Conservation (phyloP, 2,329 filamentous ascomycete species). For the Diaporthe aspalathi region DNA sequence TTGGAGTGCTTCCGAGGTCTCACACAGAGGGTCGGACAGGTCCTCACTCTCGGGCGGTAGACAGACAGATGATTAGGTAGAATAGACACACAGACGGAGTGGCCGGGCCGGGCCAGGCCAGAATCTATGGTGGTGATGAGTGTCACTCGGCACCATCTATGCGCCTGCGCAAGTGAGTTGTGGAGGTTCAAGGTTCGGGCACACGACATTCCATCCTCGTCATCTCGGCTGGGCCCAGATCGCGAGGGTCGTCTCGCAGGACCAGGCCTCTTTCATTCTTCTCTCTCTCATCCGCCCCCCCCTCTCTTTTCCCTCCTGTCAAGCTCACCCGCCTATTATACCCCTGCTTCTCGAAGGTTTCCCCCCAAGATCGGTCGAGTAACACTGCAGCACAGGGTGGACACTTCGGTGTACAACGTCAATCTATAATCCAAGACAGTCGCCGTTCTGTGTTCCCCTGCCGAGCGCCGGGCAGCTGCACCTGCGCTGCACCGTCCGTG, state of each 20-base stretch:
- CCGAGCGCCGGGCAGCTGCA: slow-evolving; percentile 25
- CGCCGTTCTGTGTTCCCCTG: slow-evolving; percentile 35
- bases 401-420: slow-evolving; percentile 38
- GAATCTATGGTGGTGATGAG: background rate
- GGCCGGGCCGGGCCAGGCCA: background rate
- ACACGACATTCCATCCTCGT: slow-evolving; percentile 8
- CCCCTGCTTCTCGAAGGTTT: slow-evolving; percentile 30
- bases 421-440: slow-evolving; percentile 37
- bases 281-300: background rate
- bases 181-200: background rate
- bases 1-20: slow-evolving; percentile 21
- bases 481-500: slow-evolving; percentile 13
- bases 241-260: background rate
- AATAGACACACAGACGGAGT: background rate
- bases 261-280: background rate
- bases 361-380: slow-evolving; percentile 9
- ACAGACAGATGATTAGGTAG: too few species aligned
- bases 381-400: slow-evolving; percentile 6
- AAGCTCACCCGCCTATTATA: background rate
- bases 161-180: background rate
- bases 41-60: slow-evolving; percentile 10
- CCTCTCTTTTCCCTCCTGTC: background rate
- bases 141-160: background rate
- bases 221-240: slow-evolving; percentile 4
- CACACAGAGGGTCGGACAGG: slow-evolving; percentile 13